Evolutionary conservation across 2,329 filamentous ascomycete genomes (phyloP).

Genomic region (Aspergillus pseudotamarii): DNA sequence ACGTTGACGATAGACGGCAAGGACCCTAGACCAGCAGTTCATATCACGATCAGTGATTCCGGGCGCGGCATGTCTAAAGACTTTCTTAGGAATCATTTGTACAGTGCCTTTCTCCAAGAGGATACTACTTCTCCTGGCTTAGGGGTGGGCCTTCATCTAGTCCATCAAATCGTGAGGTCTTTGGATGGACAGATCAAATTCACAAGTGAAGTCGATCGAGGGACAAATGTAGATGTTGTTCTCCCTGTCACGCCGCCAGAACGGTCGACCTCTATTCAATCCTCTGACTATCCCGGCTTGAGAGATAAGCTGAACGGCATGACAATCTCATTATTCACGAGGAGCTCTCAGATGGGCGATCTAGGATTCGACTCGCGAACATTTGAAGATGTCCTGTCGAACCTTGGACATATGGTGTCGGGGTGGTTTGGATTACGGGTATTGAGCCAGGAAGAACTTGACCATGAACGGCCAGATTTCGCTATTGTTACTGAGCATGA

Average conservation of each 20-base stretch:
- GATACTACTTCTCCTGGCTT: slow-evolving; percentile 57
- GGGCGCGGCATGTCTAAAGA: slow-evolving; percentile 33
- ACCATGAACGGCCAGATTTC: slow-evolving; percentile 16
- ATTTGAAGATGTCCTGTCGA: slow-evolving; percentile 17
- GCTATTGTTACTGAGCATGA: slow-evolving; percentile 25
- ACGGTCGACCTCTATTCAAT: not conserved
- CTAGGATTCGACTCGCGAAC: slow-evolving; percentile 16
- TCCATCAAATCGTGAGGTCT: slow-evolving; percentile 43
- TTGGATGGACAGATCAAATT: slow-evolving; percentile 28
- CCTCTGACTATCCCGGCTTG: slow-evolving; percentile 3
- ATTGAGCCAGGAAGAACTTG: slow-evolving; percentile 15
- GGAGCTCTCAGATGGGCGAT: slow-evolving; percentile 14
- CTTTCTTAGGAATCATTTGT: slow-evolving; percentile 38
- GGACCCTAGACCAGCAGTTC: slow-evolving; percentile 12
- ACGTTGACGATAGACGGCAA: not conserved
- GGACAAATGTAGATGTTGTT: slow-evolving; percentile 26
- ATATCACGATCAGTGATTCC: slow-evolving; percentile 27
- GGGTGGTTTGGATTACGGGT: slow-evolving; percentile 25
- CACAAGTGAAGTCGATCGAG: slow-evolving; percentile 23
- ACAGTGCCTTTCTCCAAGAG: slow-evolving; percentile 64
- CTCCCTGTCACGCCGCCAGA: slow-evolving; percentile 16
- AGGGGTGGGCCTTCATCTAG: slow-evolving; percentile 63
- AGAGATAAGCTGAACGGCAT: slow-evolving; percentile 16
- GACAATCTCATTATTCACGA: slow-evolving; percentile 22
- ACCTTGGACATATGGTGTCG: slow-evolving; percentile 18